These are phyloP conservation scores for Thuidium tamariscinum DNA, from an alignment of 225 moss, liverwort and hornwort species.

Conservation along the genomic window DNA sequence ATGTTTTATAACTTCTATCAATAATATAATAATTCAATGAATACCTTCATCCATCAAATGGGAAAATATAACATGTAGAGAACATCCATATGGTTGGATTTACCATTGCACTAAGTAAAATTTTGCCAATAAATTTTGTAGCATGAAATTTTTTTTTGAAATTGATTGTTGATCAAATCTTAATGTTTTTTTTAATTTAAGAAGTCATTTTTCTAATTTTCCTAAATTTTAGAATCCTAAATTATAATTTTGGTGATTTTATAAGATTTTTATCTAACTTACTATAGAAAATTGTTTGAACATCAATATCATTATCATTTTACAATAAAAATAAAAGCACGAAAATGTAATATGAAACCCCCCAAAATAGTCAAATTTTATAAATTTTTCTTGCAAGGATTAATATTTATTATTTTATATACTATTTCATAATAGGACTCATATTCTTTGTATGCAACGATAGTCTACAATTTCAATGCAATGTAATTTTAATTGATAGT, in stretches of 20 bases:
- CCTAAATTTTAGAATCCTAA: neutral
- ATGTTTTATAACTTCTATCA: neutral
- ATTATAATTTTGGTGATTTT: neutral
- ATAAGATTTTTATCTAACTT: rapidly evolving
- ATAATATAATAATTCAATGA: neutral
- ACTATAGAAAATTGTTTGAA: rapidly evolving
- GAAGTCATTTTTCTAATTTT: neutral
- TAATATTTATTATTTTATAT: no score
- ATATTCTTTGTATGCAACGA: neutral
- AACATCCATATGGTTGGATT: neutral
- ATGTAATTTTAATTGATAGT: neutral
- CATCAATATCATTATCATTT: no score
- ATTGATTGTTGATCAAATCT: no score
- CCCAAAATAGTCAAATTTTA: rapidly evolving
- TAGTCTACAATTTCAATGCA: neutral
- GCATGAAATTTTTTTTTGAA: no score
- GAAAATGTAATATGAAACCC: no score
- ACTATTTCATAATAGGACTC: no score
- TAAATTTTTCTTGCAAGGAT: no score
- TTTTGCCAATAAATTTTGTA: neutral
- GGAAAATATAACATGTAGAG: rapidly evolving
- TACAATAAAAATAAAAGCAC: neutral
- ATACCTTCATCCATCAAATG: neutral
- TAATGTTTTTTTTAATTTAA: neutral
- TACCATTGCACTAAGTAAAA: neutral